Evolutionary conservation across 371 early-diverging fungal species (phyloP).

Genomic region (Sporodiniella umbellata): DNA sequence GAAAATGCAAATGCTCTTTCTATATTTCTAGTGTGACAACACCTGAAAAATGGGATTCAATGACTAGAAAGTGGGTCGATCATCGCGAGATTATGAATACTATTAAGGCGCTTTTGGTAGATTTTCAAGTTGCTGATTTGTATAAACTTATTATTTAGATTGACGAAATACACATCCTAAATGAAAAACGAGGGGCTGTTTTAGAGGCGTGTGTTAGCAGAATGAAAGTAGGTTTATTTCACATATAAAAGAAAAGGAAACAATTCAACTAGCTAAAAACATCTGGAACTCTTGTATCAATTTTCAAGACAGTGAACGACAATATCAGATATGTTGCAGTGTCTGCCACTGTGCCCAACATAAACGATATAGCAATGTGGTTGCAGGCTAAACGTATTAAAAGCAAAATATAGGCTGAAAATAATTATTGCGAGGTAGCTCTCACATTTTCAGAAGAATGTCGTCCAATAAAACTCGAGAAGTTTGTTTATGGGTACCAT

Average conservation of each 20-base stretch:
- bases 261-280: too few species aligned
- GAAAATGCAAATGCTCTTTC: too few species aligned
- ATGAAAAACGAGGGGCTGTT: constrained; percentile 47
- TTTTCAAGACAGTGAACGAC: constrained; percentile 22
- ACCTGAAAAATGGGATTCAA: constrained; percentile 80
- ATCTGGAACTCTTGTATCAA: not conserved
- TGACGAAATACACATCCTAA: constrained; percentile 56
- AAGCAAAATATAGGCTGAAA: not conserved
- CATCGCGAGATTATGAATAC: constrained; percentile 29
- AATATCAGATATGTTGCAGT: constrained; percentile 60
- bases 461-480: constrained; percentile 70
- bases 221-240: constrained; percentile 34
- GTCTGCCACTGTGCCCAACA: constrained; percentile 88
- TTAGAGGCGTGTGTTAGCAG: constrained; percentile 54
- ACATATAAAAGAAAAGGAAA: too few species aligned
- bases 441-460: constrained; percentile 71
- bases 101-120: constrained; percentile 44
- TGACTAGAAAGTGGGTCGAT: constrained; percentile 63
- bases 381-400: constrained; percentile 36
- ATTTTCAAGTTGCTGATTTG: not conserved
- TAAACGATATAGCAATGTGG: constrained; percentile 78
- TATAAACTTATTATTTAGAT: too few species aligned
- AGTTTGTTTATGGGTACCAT: constrained; percentile 59
- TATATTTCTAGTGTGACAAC: constrained; percentile 75
- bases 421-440: constrained; percentile 12